Evolutionary conservation across 345 rosid genomes (phyloP).

Genomic region (Pugionium dolabratum): DNA sequence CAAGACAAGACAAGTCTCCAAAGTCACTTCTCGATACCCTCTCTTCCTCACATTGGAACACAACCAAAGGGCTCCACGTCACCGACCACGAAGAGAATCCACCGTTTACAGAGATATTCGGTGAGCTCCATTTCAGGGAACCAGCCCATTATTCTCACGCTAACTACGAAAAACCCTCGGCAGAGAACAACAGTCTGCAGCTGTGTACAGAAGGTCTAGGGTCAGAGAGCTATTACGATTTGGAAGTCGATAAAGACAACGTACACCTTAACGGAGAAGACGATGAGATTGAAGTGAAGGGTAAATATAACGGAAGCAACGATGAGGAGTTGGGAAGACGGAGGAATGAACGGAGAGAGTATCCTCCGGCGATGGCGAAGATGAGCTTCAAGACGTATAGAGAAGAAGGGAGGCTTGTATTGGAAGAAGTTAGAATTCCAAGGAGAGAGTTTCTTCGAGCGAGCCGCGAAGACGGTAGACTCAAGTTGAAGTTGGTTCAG

Average conservation of each 20-base stretch:
- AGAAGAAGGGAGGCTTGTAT: conserved; percentile 77
- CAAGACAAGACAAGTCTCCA: conserved; percentile 50
- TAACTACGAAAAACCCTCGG: background rate
- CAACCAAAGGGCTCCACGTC: conserved; percentile 43
- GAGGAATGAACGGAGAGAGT: conserved; percentile 42
- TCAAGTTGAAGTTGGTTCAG: conserved; percentile 70
- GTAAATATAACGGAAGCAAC: conserved; percentile 3
- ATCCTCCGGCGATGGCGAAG: conserved; percentile 87
- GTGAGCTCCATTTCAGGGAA: conserved; percentile 73
- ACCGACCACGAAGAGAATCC: conserved; percentile 46
- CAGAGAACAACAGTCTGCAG: conserved; percentile 55
- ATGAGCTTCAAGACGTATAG: conserved; percentile 75
- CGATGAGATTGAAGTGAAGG: conserved; percentile 19
- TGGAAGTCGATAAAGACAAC: conserved; percentile 43
- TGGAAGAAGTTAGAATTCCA: conserved; percentile 72
- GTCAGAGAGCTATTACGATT: conserved; percentile 74
- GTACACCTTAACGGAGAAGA: conserved; percentile 10
- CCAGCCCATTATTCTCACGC: conserved; percentile 35
- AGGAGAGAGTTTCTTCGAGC: conserved; percentile 74
- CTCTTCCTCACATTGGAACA: conserved; percentile 54
- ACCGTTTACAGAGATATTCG: conserved; percentile 66
- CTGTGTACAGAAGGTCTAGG: conserved; percentile 91
- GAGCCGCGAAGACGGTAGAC: conserved; percentile 74
- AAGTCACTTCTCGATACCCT: conserved; percentile 55
- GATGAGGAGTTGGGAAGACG: conserved; percentile 43